These are phyloP conservation scores for Vitis rupestris DNA, from an alignment of 164 flowering plant genomes.

Conservation along the genomic window DNA sequence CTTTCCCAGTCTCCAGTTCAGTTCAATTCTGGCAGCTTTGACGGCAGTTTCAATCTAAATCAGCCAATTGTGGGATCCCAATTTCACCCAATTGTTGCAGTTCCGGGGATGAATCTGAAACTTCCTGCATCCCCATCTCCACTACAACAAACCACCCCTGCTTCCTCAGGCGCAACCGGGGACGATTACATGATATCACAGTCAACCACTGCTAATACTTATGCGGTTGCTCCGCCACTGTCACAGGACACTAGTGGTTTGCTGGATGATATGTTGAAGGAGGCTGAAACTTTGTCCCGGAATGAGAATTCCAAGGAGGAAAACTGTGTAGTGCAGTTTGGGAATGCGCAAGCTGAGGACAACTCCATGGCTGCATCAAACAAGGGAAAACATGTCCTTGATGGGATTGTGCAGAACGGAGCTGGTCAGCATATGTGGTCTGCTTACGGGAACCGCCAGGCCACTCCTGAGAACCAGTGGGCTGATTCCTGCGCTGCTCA, in stretches of 20 bases:
- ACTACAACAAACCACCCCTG: constrained; percentile 1
- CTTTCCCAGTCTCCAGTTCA: not conserved
- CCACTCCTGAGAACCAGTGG: constrained; percentile 2
- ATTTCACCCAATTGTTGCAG: not conserved
- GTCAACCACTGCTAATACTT: not conserved
- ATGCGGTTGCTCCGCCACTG: not conserved
- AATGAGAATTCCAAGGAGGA: not conserved
- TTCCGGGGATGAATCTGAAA: constrained; percentile 9
- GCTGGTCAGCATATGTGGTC: not conserved
- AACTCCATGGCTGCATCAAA: not conserved
- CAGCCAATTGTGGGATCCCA: constrained; percentile 12
- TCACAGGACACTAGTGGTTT: constrained; percentile 21
- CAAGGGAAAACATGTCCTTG: constrained; percentile 9
- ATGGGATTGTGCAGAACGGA: not conserved
- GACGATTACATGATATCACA: not conserved
- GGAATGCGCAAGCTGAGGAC: too few species aligned
- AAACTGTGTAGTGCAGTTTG: too few species aligned
- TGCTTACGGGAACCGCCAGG: not conserved
- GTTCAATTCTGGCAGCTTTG: constrained; percentile 1
- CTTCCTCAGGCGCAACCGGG: constrained; percentile 11
- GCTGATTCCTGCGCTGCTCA: constrained; percentile 22
- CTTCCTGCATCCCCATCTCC: constrained; percentile 32
- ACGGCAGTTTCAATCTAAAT: constrained; percentile 7
- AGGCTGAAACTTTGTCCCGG: constrained; percentile 18
- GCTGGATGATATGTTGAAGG: constrained; percentile 29